Percentiles rank a stretch among this genome's conserved stretches.
These are phyloP conservation scores for Pyrenopolyporus hunteri DNA, from an alignment of 495 filamentous ascomycete genomes.

Conservation along the genomic window DNA sequence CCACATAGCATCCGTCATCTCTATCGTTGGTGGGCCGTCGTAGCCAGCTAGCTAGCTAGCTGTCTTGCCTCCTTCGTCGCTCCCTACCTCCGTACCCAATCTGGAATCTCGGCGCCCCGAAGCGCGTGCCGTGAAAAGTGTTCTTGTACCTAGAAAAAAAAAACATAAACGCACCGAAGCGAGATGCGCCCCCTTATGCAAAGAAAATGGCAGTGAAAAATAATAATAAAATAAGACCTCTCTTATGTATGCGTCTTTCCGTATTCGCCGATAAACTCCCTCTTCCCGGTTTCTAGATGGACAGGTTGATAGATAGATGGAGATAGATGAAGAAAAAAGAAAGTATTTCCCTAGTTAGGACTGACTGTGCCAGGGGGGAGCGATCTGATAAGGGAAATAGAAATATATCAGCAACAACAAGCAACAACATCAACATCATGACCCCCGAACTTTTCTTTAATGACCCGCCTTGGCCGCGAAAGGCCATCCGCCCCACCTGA, in stretches of 20 bases:
- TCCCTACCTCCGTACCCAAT: too few species aligned
- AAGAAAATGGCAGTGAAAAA: neutral
- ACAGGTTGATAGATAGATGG: neutral
- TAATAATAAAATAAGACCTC: neutral
- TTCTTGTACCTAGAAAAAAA: too few species aligned
- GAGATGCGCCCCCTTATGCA: neutral
- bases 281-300: neutral
- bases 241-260: slow-evolving; percentile 11
- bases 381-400: slow-evolving; percentile 1
- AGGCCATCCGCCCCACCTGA: slow-evolving; percentile 14
- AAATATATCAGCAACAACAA: slow-evolving; percentile 8
- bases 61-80: too few species aligned
- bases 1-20: too few species aligned
- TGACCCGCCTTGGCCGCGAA: slow-evolving; percentile 16
- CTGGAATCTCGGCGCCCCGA: too few species aligned
- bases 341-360: neutral
- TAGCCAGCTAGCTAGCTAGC: too few species aligned
- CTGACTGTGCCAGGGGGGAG: neutral
- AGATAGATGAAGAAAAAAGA: neutral
- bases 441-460: slow-evolving; percentile 22
- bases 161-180: neutral
- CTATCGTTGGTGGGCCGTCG: too few species aligned
- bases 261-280: slow-evolving; percentile 14
- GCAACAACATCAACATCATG: neutral
- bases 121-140: too few species aligned